Evolutionary conservation across 73 alveolate genomes (phyloP).

Genomic region (Tetrahymena malaccensis): DNA sequence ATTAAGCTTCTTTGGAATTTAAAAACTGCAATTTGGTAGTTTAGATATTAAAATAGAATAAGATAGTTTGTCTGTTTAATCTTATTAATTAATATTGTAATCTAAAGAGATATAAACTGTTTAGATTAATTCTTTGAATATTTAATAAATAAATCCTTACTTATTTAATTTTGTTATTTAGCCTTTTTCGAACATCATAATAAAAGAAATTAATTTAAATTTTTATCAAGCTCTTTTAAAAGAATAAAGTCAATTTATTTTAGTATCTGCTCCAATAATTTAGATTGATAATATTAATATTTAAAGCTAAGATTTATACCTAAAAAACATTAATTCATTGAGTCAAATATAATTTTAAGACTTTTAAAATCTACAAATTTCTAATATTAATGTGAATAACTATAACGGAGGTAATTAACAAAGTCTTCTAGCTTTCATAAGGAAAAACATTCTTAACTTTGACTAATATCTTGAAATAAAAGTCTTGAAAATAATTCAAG

Average conservation of each 20-base stretch:
- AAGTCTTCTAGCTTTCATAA: not conserved
- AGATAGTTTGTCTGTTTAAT: not conserved
- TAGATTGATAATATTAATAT: too few species aligned
- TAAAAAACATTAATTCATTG: not conserved
- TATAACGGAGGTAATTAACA: not conserved
- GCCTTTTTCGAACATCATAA: not conserved
- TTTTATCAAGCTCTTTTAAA: not conserved
- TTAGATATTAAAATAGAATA: not conserved
- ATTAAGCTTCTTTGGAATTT: not conserved
- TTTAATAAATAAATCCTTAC: not conserved
- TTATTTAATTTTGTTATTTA: not conserved
- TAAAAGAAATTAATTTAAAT: not conserved
- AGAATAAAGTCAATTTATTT: not conserved
- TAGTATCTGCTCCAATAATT: not conserved
- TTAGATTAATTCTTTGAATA: not conserved
- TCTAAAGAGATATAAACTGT: not conserved
- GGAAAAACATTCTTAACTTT: not conserved
- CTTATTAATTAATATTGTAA: not conserved
- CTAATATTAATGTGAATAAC: too few species aligned
- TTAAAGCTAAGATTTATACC: not conserved
- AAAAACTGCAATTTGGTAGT: too few species aligned
- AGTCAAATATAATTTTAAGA: not conserved
- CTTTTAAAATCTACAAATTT: too few species aligned
- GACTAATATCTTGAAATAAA: not conserved
- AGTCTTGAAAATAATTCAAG: not conserved